Evolutionary conservation across 495 filamentous ascomycete genomes (phyloP), one percentile per base, ranked within the genome.

Genomic region (Podospora pseudoanserina): DNA sequence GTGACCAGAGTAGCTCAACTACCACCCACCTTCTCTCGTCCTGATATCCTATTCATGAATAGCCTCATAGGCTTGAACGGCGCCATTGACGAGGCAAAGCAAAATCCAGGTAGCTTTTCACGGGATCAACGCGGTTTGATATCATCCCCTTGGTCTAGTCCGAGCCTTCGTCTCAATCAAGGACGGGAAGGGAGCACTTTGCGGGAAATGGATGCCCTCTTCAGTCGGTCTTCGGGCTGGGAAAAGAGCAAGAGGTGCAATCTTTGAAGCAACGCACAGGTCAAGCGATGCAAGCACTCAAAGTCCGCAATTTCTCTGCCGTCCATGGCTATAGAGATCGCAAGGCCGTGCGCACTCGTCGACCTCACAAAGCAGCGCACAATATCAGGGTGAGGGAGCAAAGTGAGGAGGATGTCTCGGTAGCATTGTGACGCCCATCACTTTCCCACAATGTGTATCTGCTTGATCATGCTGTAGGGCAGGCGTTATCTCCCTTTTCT

Each of bases 181-280:
- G 11, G 55, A 58, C 23, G 55, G 55, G 23, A 58, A 58, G 55
- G 55, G 55, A 58, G 55, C 55, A 58, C 55, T 58, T 58, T 58
- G 55, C 55, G 55, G 55, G n/a, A n/a, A 26, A 20, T n/a, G 55
- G 23, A 58, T 18, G 39, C 39, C 39, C 9, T 49, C 39, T 3
- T 49, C 2, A 49, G 6, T 49, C 39, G 13, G 2, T 11, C 39
- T 49, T 49, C 55, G 55, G 55, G 55, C 55, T 58, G 55, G 55
- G 5, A 58, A 58, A 58, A 58, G 55, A 26, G 55, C n/a, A 15
- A 9, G 6, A 19, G 55, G 23, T 58, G n/a, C 55, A 13, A n/a
- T 26, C 6, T 58, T n/a, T 9, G n/a, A 13, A 58, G 23, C 55
- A 20, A 58, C 55, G 18, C 18, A 58, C 55, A n/a, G 55, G 55